These are phyloP conservation scores for Plasmodium ovale DNA, from an alignment of 169 alveolate species.

Conservation along the genomic window DNA sequence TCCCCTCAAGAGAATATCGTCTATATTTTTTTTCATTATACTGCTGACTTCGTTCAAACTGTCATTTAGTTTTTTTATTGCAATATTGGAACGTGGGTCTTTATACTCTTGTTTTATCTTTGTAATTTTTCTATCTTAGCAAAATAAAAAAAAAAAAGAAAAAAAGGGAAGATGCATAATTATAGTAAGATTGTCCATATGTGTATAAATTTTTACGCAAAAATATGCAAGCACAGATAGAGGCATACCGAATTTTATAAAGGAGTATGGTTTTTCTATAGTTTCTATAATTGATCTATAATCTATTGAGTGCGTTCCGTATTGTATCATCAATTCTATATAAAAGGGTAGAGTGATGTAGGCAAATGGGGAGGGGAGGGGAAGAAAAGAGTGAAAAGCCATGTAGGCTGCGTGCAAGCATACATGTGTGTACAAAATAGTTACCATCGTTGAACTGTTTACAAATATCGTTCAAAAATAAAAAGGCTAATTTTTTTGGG, in stretches of 20 bases:
- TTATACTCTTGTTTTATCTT: constrained; percentile 83
- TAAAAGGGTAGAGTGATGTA: background rate
- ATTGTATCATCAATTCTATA: constrained; percentile 78
- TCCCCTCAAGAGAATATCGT: constrained; percentile 84
- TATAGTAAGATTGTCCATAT: background rate
- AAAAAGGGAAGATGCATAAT: background rate
- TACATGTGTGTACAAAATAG: background rate
- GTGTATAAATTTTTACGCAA: background rate
- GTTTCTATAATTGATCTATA: constrained; percentile 76
- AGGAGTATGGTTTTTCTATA: constrained; percentile 84
- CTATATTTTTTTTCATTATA: constrained; percentile 85
- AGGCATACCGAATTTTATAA: constrained; percentile 83
- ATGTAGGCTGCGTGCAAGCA: background rate
- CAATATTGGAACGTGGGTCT: constrained; percentile 83
- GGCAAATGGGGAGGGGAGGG: background rate
- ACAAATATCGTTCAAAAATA: constrained; percentile 83
- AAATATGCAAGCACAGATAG: background rate
- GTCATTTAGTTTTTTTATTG: constrained; percentile 84
- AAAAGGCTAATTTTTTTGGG: constrained; percentile 84
- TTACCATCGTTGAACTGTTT: constrained; percentile 80
- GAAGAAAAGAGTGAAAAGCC: background rate
- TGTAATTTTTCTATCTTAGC: constrained; percentile 83
- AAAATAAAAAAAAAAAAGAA: background rate
- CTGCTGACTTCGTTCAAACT: constrained; percentile 85
- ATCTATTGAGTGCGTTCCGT: constrained; percentile 77